These are phyloP conservation scores for Aureobasidium sp. DNA, from an alignment of 2,329 filamentous ascomycete genomes.

Conservation along the genomic window DNA sequence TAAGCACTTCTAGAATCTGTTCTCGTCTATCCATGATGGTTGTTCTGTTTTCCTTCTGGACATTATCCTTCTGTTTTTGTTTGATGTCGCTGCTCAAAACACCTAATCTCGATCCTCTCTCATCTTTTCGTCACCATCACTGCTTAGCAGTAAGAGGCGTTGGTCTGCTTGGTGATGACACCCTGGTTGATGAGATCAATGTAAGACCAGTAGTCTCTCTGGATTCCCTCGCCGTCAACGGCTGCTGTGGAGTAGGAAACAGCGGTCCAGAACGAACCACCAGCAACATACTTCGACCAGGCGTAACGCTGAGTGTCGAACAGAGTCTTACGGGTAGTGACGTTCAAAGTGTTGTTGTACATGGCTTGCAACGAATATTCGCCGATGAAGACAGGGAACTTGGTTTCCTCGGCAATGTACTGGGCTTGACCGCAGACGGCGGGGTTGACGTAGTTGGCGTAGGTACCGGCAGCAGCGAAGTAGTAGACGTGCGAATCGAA, in stretches of 20 bases:
- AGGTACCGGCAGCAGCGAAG: background rate
- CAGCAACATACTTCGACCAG: slow-evolving; percentile 18
- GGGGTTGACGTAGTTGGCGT: background rate
- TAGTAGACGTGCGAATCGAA: slow-evolving; percentile 11
- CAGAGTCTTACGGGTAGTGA: background rate
- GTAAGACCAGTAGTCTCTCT: slow-evolving; percentile 17
- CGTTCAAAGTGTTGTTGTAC: background rate
- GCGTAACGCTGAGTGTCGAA: slow-evolving; percentile 16
- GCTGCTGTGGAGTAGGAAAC: slow-evolving; percentile 14
- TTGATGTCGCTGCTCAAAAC: too few relatives aligned
- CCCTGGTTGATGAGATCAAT: slow-evolving; percentile 12
- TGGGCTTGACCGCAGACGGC: background rate
- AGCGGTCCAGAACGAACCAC: slow-evolving; percentile 14
- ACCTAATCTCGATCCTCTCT: too few relatives aligned
- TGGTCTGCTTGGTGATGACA: slow-evolving; percentile 9
- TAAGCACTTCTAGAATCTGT: too few relatives aligned
- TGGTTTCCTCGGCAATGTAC: background rate
- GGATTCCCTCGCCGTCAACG: slow-evolving; percentile 15
- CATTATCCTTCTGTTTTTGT: too few relatives aligned
- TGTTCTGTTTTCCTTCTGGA: too few relatives aligned
- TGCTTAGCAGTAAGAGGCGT: background rate
- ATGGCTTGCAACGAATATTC: background rate
- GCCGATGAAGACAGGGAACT: background rate
- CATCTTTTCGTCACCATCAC: too few relatives aligned
- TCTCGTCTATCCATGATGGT: too few relatives aligned